Base-by-base conservation (phyloP, 2,329 filamentous ascomycete species). In the Colletotrichum tropicicola region DNA sequence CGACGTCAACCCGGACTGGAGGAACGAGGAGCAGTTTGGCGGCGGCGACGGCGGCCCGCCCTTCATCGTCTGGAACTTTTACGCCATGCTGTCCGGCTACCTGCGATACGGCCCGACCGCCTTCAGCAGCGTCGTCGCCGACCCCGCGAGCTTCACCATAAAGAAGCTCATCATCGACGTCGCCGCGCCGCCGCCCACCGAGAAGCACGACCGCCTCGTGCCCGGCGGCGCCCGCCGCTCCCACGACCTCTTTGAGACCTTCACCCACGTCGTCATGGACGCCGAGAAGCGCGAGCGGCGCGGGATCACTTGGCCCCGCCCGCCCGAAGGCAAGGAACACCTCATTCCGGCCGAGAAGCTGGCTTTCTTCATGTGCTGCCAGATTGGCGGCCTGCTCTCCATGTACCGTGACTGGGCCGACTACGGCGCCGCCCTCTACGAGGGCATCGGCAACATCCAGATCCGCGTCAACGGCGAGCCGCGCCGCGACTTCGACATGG, bases 51-150 rank as follows among this genome's bases (percentile, higher is more conserved):
- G 63, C 47, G 66, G 64, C 6, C 65, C 67, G 37, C 60, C 65
- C 7, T 66, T 65, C 45, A 65, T 62, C 25, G 65, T 66, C 23
- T 68, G 67, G 67, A 65, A 68, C 49, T 68, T 68, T 35, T 68
- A 68, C 49, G 56, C 59, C 57, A 57, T 68, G 47, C 44, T 68
- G 45, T 66, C 63, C 21, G 67, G 53, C 15, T 65, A 65, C 45
- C 48, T 68, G 35, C 60, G 51, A 27, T 60, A 65, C 53, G 67
- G 67, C 1, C 65, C 67, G 7, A 59, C 60, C 8, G 61, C 65
- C 19, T 67, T 68, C 35, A 54, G 64, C 48, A 57, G 57, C 23
- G 17, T 64, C 27, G 66, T 68, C 27, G 65, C 56, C 35, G 53
- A 57, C 27, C 44, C 52, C 12, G 44, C 32, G 21, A 32, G 21